Percentiles rank a stretch among this genome's conserved stretches.
Evolutionary conservation across 192 early-diverging fungal genomes (phyloP).

Genomic region (Umbelopsis isabellina): DNA sequence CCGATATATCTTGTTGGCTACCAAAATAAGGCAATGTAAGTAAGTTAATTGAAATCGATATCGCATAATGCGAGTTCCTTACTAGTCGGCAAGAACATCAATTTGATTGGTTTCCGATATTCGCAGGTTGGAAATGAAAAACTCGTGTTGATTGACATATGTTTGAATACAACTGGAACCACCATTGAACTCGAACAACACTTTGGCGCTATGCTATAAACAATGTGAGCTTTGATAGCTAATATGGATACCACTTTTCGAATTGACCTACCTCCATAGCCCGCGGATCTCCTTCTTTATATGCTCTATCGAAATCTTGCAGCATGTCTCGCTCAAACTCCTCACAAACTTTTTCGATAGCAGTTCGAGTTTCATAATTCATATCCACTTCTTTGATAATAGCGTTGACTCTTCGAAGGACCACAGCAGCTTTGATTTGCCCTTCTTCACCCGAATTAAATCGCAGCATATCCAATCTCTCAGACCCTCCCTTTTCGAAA

Average conservation of each 20-base stretch:
- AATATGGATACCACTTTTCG: background rate
- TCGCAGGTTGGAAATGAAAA: constrained; percentile 86
- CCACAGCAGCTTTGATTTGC: constrained; percentile 87
- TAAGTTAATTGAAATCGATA: background rate
- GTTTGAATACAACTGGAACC: constrained; percentile 92
- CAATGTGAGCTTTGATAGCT: background rate
- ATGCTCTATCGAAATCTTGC: constrained; percentile 86
- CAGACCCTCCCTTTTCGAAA: constrained; percentile 77
- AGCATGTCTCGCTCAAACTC: constrained; percentile 89
- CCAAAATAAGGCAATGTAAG: background rate
- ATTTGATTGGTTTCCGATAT: constrained; percentile 57
- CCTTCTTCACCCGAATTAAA: constrained; percentile 79
- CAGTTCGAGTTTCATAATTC: constrained; percentile 69
- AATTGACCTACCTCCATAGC: constrained; percentile 73
- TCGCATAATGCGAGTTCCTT: background rate
- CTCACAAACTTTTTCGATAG: constrained; percentile 94
- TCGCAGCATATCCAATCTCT: constrained; percentile 74
- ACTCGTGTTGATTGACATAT: constrained; percentile 97
- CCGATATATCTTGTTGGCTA: constrained; percentile 50
- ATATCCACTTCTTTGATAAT: constrained; percentile 84
- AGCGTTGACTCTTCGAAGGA: constrained; percentile 81
- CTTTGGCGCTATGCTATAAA: constrained; percentile 80
- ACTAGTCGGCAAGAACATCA: constrained; percentile 37
- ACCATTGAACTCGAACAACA: constrained; percentile 93
- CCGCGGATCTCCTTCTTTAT: constrained; percentile 69